Conservation (phyloP, 306 rosid genomes). For the Vigna radiata region DNA sequence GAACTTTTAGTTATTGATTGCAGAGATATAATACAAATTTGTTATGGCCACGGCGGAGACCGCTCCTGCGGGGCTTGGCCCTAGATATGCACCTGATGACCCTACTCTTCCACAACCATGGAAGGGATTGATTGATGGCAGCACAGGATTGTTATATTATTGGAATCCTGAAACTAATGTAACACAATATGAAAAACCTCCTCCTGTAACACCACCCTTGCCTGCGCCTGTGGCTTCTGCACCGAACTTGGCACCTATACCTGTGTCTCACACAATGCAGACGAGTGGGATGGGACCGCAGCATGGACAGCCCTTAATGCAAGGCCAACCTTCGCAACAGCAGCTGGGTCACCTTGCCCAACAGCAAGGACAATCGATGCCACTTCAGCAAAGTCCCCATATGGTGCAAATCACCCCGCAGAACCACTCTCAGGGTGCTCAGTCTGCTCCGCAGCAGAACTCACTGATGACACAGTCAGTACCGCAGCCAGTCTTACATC, state of each 20-base stretch:
- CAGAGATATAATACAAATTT: constrained; percentile 42
- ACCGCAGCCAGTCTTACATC: constrained; percentile 58
- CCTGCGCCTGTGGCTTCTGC: constrained; percentile 54
- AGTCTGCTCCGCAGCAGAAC: constrained; percentile 62
- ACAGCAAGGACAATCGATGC: constrained; percentile 65
- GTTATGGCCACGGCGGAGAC: constrained; percentile 79
- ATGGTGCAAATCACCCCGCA: constrained; percentile 54
- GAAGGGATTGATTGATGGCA: constrained; percentile 97
- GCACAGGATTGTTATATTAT: constrained; percentile 77
- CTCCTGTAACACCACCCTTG: constrained; percentile 55
- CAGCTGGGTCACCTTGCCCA: constrained; percentile 59
- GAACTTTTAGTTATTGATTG: constrained; percentile 23
- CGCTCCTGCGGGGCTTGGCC: constrained; percentile 67
- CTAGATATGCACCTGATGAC: constrained; percentile 94
- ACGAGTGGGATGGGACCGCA: constrained; percentile 54
- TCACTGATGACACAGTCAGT: constrained; percentile 54
- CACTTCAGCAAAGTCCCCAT: constrained; percentile 40
- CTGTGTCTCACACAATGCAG: constrained; percentile 54
- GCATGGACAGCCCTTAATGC: constrained; percentile 64
- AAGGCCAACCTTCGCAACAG: constrained; percentile 61
- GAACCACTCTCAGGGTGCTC: constrained; percentile 59
- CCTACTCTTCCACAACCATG: constrained; percentile 91
- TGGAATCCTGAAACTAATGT: constrained; percentile 97
- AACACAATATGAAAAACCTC: constrained; percentile 92
- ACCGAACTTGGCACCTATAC: constrained; percentile 70